phyloP scores from a whole-genome alignment of 2,329 filamentous ascomycete genomes.

The Diaporthe nobilis region DNA sequence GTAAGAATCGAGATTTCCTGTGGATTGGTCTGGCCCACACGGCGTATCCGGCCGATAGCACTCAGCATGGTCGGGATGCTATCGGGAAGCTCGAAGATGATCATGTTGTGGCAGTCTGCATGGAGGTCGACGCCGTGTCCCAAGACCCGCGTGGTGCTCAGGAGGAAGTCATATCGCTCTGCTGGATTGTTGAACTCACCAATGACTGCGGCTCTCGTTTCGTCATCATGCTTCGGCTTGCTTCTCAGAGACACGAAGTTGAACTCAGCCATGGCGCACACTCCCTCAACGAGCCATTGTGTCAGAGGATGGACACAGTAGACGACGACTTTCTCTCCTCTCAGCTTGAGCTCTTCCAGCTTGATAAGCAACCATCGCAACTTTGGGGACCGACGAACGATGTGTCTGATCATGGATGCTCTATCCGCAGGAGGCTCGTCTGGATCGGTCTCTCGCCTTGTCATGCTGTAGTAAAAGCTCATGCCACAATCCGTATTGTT shows the following conservation, averaged over 20 bases:
- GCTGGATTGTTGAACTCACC: background rate
- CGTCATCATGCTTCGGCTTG: background rate
- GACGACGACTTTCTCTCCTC: constrained; percentile 8
- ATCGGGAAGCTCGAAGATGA: constrained; percentile 33
- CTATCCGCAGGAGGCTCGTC: background rate
- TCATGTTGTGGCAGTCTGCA: constrained; percentile 6
- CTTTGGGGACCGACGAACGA: constrained; percentile 14
- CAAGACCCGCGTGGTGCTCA: constrained; percentile 2
- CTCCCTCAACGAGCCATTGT: constrained; percentile 22
- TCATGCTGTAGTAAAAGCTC: constrained; percentile 23
- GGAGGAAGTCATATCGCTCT: background rate
- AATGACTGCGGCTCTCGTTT: background rate
- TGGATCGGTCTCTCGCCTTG: background rate
- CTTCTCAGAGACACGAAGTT: constrained; percentile 13
- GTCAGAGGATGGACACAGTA: constrained; percentile 22
- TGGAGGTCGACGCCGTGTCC: constrained; percentile 25
- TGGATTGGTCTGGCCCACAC: background rate
- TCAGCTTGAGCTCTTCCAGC: constrained; percentile 1
- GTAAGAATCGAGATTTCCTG: background rate
- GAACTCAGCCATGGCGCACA: constrained; percentile 28
- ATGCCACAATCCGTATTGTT: constrained; percentile 19
- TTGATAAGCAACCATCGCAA: background rate
- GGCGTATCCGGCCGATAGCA: constrained; percentile 22
- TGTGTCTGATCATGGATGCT: background rate
- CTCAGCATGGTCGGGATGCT: constrained; percentile 6